Evolutionary conservation across 1,284 basidiomycete genomes (phyloP).

Genomic region (Ceratobasidium sp.): DNA sequence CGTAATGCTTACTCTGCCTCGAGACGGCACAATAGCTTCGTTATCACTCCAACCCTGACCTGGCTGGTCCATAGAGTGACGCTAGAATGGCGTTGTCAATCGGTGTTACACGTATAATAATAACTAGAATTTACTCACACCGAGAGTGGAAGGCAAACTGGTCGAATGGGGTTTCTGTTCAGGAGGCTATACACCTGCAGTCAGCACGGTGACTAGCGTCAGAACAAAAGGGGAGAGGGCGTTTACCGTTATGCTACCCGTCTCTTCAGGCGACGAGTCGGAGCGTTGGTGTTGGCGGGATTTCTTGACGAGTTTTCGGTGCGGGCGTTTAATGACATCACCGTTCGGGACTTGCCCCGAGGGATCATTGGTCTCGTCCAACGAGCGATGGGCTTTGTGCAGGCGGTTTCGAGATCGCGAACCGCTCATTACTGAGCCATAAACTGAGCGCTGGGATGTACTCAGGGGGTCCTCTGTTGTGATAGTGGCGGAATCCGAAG

Average conservation of each 20-base stretch:
- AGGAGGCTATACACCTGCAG: conserved; percentile 15
- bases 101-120: neutral
- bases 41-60: conserved; percentile 3
- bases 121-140: neutral
- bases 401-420: conserved; percentile 18
- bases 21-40: neutral
- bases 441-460: conserved; percentile 19
- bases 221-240: neutral
- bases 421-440: conserved; percentile 7
- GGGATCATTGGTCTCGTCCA: conserved; percentile 20
- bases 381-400: conserved; percentile 23
- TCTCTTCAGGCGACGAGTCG: conserved; percentile 18
- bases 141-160: conserved; percentile 6
- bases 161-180: conserved; percentile 20
- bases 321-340: conserved; percentile 16
- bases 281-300: conserved; percentile 18
- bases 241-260: conserved; percentile 3
- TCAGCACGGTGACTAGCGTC: neutral
- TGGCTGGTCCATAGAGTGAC: conserved; percentile 4
- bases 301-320: conserved; percentile 18
- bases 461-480: conserved; percentile 5
- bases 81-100: neutral
- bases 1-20: conserved; percentile 13
- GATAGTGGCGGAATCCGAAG: conserved; percentile 27
- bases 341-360: neutral